These are phyloP conservation scores for Houttuynia cordata DNA, from an alignment of 164 flowering plant species.

Conservation along the genomic window DNA sequence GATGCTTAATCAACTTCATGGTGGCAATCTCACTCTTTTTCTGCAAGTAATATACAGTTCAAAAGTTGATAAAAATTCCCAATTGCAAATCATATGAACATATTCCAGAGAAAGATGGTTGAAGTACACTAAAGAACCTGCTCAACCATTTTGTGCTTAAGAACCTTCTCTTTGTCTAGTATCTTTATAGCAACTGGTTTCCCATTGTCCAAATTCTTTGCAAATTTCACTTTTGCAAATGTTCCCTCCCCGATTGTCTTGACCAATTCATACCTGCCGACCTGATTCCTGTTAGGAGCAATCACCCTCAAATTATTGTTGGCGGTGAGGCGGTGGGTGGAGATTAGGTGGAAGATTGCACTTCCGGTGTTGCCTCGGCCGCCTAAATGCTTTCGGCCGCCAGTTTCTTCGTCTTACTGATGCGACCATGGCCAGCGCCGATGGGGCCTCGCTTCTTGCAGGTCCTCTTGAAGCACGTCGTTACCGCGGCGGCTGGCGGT, in stretches of 20 bases:
- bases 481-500: too few relatives aligned
- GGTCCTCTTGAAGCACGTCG: too few relatives aligned
- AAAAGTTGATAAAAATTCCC: background rate
- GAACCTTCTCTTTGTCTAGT: constrained; percentile 60
- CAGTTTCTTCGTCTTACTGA: too few relatives aligned
- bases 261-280: constrained; percentile 63
- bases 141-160: constrained; percentile 64
- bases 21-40: constrained; percentile 75
- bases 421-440: too few relatives aligned
- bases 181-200: constrained; percentile 65
- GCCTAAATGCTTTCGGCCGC: too few relatives aligned
- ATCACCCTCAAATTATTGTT: too few relatives aligned
- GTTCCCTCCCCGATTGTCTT: constrained; percentile 67
- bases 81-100: too few relatives aligned
- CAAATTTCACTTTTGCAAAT: constrained; percentile 73
- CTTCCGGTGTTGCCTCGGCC: too few relatives aligned
- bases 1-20: constrained; percentile 89
- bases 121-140: constrained; percentile 28
- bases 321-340: too few relatives aligned
- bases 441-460: too few relatives aligned
- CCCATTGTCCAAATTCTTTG: constrained; percentile 38
- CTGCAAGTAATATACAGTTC: constrained; percentile 21
- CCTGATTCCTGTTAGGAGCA: constrained; percentile 11
- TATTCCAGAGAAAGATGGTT: too few relatives aligned
- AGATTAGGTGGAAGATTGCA: too few relatives aligned